Conservation (phyloP, 1,284 basidiomycete genomes). For the Trichosporon coremiiforme region DNA sequence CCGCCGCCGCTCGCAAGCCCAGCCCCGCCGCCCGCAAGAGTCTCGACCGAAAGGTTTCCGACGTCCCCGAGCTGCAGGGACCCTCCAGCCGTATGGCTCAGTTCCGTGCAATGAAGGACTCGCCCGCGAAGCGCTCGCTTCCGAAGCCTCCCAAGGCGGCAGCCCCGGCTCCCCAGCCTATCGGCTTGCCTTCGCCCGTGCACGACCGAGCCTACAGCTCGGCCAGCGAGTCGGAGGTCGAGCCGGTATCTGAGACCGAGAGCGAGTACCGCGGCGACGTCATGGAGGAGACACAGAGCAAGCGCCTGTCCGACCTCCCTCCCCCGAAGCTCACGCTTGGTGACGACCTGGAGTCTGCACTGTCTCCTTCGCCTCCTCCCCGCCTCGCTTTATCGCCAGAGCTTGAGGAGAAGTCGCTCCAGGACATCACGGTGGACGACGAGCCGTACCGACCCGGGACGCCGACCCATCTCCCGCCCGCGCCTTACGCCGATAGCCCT, state of each 20-base stretch:
- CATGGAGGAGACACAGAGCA: background rate
- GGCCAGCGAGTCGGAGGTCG: conserved; percentile 2
- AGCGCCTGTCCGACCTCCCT: conserved; percentile 20
- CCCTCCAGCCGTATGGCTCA: conserved; percentile 45
- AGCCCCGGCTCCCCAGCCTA: conserved; percentile 37
- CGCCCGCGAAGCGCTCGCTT: conserved; percentile 25
- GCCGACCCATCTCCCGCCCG: conserved; percentile 1
- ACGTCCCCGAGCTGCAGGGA: conserved; percentile 40
- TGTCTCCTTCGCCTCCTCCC: background rate
- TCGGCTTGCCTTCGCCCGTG: conserved; percentile 47
- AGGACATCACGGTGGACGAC: background rate
- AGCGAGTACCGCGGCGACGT: background rate
- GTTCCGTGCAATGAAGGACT: conserved; percentile 26
- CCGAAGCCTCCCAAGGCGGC: conserved; percentile 39
- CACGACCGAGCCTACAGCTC: conserved; percentile 15
- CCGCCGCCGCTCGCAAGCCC: conserved; percentile 20
- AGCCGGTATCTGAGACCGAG: background rate
- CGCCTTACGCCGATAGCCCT: conserved; percentile 7
- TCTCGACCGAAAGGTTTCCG: conserved; percentile 32
- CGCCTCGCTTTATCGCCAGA: conserved; percentile 22
- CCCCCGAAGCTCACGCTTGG: conserved; percentile 19
- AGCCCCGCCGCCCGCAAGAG: conserved; percentile 20
- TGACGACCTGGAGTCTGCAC: conserved; percentile 13
- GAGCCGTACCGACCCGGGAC: conserved; percentile 15
- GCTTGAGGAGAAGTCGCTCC: conserved; percentile 20